Evolutionary conservation across 805 yeast genomes (phyloP), one percentile per base, ranked within the genome.

Genomic region (Lachancea cidri): DNA sequence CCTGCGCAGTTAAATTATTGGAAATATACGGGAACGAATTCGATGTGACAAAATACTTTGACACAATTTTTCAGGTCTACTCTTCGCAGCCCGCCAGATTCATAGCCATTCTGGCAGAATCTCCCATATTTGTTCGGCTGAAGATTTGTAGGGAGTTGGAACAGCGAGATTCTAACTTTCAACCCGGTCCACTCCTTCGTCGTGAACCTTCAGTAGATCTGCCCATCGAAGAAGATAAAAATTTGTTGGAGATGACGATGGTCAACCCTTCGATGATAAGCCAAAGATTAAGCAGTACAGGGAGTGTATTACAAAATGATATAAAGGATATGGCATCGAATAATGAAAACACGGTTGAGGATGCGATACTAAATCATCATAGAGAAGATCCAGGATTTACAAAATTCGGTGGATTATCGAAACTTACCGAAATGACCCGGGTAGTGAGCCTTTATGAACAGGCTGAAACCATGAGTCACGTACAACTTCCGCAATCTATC

Each of bases 161-260:
- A 41, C 29, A 39, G 17, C 45, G 52, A 30, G 57, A 57, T 41
- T 30, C 41, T 5, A 33, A 20, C n/a, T 53, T 58, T 19, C 43
- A 46, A 14, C 33, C 36, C 16, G 36, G 37, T 17, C 24, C 38
- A 34, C 40, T 47, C n/a, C 35, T 33, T 19, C 27, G 25, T 13
- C 36, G 36, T 8, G 33, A 18, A 4, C 16, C 30, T 29, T 16
- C 38, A n/a, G 19, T 25, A n/a, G 34, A 20, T 8, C 11, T 18
- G 3, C 9, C 16, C 9, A 15, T 17, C 6, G 36, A 30, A 4
- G 43, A 41, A 4, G 62, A 55, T 7, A 50, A 46, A 33, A 52
- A 37, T 29, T 53, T 43, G 22, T 44, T 58, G 48, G 64, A 62
- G 39, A 57, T 62, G 60, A 62, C 66, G 1, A 62, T 60, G 66